Percentiles rank a stretch among this genome's conserved stretches.
These are phyloP conservation scores for Apiospora rasikravindrae DNA, from an alignment of 2,329 filamentous ascomycete species.

Conservation along the genomic window DNA sequence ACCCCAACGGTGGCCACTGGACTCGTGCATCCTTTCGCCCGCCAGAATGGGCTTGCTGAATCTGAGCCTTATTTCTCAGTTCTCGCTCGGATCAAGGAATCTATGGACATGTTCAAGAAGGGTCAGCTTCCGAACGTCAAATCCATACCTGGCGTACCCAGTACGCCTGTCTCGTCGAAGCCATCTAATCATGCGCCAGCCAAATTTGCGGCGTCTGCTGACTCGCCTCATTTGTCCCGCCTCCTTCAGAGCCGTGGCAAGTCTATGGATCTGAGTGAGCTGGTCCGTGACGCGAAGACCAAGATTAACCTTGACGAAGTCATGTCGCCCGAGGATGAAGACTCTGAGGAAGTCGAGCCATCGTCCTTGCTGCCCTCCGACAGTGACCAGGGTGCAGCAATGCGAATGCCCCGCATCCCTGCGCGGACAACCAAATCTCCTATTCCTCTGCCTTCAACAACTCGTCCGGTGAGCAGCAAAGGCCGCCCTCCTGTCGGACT, in stretches of 20 bases:
- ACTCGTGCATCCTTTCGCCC: constrained; percentile 67
- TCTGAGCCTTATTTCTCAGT: constrained; percentile 59
- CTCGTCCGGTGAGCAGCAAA: constrained; percentile 64
- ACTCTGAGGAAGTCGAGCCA: constrained; percentile 53
- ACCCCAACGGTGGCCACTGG: constrained; percentile 39
- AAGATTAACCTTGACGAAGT: constrained; percentile 56
- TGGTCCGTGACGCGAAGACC: constrained; percentile 64
- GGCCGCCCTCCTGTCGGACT: constrained; percentile 47
- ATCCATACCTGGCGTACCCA: constrained; percentile 46
- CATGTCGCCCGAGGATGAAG: constrained; percentile 60
- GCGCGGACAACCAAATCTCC: constrained; percentile 59
- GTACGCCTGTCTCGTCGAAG: constrained; percentile 30
- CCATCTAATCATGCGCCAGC: constrained; percentile 29
- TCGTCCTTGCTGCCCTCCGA: constrained; percentile 47
- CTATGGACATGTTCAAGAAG: constrained; percentile 56
- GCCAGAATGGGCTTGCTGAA: constrained; percentile 59
- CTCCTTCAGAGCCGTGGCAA: constrained; percentile 68
- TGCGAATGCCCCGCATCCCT: constrained; percentile 54
- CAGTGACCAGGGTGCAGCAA: constrained; percentile 35
- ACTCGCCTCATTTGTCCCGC: constrained; percentile 71
- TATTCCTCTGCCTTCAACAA: constrained; percentile 39
- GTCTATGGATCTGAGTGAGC: constrained; percentile 61
- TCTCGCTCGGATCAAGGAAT: constrained; percentile 56
- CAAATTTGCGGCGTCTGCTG: constrained; percentile 58
- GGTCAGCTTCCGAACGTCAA: constrained; percentile 56